phyloP scores from a whole-genome alignment of 2,329 filamentous ascomycete species.

The Fusarium tjaetaba region DNA sequence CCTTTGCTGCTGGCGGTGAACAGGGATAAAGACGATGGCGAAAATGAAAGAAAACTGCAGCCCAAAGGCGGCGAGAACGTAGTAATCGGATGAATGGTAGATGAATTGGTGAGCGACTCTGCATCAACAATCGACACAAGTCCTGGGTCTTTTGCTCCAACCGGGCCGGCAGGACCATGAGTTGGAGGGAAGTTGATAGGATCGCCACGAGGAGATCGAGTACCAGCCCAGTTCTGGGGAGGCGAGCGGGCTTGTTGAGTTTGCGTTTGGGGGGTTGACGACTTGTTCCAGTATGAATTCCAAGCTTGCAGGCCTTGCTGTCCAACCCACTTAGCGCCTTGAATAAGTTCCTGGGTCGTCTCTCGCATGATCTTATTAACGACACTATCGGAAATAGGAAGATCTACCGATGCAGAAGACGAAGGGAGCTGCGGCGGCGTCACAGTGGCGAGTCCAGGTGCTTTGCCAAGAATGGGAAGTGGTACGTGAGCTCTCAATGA shows the following conservation, averaged over 20 bases:
- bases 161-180: conserved; percentile 70
- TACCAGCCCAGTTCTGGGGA: conserved; percentile 60
- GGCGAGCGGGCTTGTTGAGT: conserved; percentile 57
- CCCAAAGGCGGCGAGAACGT: conserved; percentile 78
- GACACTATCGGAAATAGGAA: conserved; percentile 76
- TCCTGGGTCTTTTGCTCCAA: conserved; percentile 71
- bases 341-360: conserved; percentile 80
- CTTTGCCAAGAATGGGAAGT: conserved; percentile 63
- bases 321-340: conserved; percentile 78
- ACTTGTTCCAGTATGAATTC: conserved; percentile 82
- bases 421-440: conserved; percentile 76
- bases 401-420: conserved; percentile 74
- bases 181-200: conserved; percentile 75
- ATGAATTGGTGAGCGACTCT: conserved; percentile 64
- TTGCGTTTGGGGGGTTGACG: conserved; percentile 54
- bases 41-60: conserved; percentile 83
- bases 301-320: conserved; percentile 81
- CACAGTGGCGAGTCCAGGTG: conserved; percentile 67
- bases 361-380: conserved; percentile 82
- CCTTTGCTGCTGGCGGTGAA: conserved; percentile 85
- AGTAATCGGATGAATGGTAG: conserved; percentile 69
- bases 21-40: conserved; percentile 76
- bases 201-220: conserved; percentile 59
- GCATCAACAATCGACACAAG: conserved; percentile 80
- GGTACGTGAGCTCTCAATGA: conserved; percentile 74